Evolutionary conservation across 2,329 filamentous ascomycete species (phyloP), one percentile per base, ranked within the genome.

Genomic region (Botrytis pseudocinerea): DNA sequence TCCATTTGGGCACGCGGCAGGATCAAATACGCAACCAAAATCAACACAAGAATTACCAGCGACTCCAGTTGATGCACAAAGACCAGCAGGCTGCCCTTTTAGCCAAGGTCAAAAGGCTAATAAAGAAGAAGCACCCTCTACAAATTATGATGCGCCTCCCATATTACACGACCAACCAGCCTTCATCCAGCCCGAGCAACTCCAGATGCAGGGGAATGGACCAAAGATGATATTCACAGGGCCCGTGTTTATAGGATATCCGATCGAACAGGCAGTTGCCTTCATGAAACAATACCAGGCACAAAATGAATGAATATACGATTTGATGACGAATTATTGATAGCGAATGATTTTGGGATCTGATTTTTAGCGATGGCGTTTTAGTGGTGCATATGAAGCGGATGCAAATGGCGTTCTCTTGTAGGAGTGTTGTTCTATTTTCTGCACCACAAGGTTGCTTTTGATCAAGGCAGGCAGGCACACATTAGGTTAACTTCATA

Each of bases 231-330:
- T 97, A 0, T 97, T 98, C 80, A 97, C 93, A 14, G 95, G 95
- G 0, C 95, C 95, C 0, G 94, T 98, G 0, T 98, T 98, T 80
- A 93, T 98, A 78, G 95, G 95, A 0, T 98, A 97, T 79, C 90
- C 92, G 16, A 88, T 94, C 75, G 93, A 97, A 74, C 91, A 97
- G 80, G 92, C 93, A n/a, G 88, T 93, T 38, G 86, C 89, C 71
- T 87, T 97, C 69, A 87, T 97, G 85, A 90, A 92, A 77, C 79
- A 81, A 71, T 80, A 78, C 68, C 78, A 78, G 63, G 72, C 74
- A 63, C 72, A 73, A 38, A 65, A 65, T 59, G 64, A 74, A 71
- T 72, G 48, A 73, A 32, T 69, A 25, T 5, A 69, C 14, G 48
- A 59, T 69, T 32, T 57, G 38, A 59, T 12, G 65, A 57, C 12